Evolutionary conservation across 208 protist species (phyloP), one percentile per base, ranked within the genome.

Genomic region (Trypanosoma congolense): DNA sequence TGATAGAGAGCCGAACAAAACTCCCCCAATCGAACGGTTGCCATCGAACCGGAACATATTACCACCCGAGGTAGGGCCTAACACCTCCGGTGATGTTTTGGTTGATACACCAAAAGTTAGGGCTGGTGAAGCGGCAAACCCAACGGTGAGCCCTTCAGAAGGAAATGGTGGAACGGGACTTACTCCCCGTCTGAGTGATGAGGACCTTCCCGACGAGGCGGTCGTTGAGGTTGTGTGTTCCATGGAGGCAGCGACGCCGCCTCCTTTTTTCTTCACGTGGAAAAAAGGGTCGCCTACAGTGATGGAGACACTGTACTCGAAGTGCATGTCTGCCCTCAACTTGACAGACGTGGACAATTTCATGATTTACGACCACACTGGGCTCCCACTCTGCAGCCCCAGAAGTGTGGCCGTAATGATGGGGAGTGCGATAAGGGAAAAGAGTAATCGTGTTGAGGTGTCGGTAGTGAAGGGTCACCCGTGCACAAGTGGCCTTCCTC

Each of bases 221-320:
- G 59, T 56, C 5, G 43, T 65, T 50, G 59, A 56, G 42, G 45
- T 65, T 22, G 51, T 52, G 14, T 65, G 59, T 33, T 9, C 59
- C 12, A 44, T 58, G 1, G 22, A 29, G 41, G 8, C 41, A 16
- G 35, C 40, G 9, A 35, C 4, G 21, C 29, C 49, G 1, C 44
- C 45, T 52, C 41, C 48, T 4, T 65, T 65, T 53, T 30, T 40
- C 2, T 65, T 65, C 36, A 31, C 43, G 24, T 65, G 59, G 59
- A 1, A 42, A n/a, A 22, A 18, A 29, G 21, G 21, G 26, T 48
- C 49, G 12, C 6, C 19, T 5, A 40, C 31, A 19, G 21, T 57
- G 25, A 22, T 65, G 0, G 21, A 50, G 12, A 21, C 51, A 19
- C 35, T 65, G 26, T 51, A 35, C 2, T 42, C 0, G n/a, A 43